Evolutionary conservation across 192 early-diverging fungal species (phyloP).

Genomic region (Physocladia obscura): DNA sequence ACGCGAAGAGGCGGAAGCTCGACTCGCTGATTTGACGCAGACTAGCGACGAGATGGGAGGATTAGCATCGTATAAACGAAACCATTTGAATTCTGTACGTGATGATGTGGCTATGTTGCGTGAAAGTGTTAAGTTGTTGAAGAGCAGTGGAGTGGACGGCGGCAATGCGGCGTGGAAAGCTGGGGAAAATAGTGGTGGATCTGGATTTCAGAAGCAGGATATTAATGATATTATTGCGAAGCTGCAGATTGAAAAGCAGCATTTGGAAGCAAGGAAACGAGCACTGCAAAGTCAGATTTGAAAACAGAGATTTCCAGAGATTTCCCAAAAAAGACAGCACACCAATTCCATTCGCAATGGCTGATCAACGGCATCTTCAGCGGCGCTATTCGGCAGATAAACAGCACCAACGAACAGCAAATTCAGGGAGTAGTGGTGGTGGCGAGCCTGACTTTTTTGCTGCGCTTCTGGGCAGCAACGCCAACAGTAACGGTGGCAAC

Average conservation of each 20-base stretch:
- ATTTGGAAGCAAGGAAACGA: slow-evolving; percentile 17
- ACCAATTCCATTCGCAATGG: too few relatives aligned
- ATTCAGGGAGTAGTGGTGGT: too few relatives aligned
- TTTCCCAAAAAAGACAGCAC: too few relatives aligned
- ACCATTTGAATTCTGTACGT: slow-evolving; percentile 16
- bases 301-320: too few relatives aligned
- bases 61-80: slow-evolving; percentile 18
- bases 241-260: slow-evolving; percentile 3
- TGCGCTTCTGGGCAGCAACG: too few relatives aligned
- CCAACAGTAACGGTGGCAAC: too few relatives aligned
- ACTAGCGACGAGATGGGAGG: slow-evolving; percentile 26
- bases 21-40: not conserved
- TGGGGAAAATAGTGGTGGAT: not conserved
- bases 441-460: too few relatives aligned
- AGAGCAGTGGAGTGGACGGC: not conserved
- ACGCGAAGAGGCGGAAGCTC: slow-evolving; percentile 8
- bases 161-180: not conserved
- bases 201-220: not conserved
- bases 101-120: slow-evolving; percentile 26
- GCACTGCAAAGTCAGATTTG: slow-evolving; percentile 2
- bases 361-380: too few relatives aligned
- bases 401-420: too few relatives aligned
- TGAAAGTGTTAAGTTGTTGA: slow-evolving; percentile 18
- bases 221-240: slow-evolving; percentile 5
- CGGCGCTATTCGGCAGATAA: too few relatives aligned